Evolutionary conservation across 192 early-diverging fungal species (phyloP), one percentile per base, ranked within the genome.

Genomic region (Irineochytrium annulatum): DNA sequence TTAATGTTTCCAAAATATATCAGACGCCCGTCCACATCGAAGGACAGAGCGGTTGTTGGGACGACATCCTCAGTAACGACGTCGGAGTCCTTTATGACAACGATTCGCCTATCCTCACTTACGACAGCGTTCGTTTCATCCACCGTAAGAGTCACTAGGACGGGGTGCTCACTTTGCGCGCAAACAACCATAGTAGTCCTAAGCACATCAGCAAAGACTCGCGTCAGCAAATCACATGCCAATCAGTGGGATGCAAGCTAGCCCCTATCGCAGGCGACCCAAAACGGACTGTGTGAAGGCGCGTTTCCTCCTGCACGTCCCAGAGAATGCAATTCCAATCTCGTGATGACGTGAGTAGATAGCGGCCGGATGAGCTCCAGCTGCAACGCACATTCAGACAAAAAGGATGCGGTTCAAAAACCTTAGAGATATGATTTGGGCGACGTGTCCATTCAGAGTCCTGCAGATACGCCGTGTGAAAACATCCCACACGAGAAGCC

Each of bases 271-370:
- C 75, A 0, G 86, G 77, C 0, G 88, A 87, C 34, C 76, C 74
- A 59, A 93, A 93, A 55, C 79, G 72, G 13, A 88, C 76, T 3
- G 77, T 83, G 27, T 80, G 55, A 45, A 74, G 67, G 31, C 79
- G 68, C 3, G 72, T 52, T 3, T 78, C 85, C 31, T 75, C 67
- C 16, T 80, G 59, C 43, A 94, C 58, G 68, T 97, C 92, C 94
- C 94, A 97, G 6, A 91, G 71, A 31, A 94, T 90, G 57, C 91
- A 91, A 30, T 80, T 85, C 75, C 90, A 90, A 33, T 87, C 89
- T 49, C 79, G 79, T 37, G 90, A 90, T 0, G 87, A 78, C 1
- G 93, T 89, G 34, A 95, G 67, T 3, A 97, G 57, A 70, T 84
- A 87, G 5, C 87, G 77, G 3, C 91, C 89, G 69, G 85, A 85